Evolutionary conservation across 352 stramenopile genomes (phyloP), one percentile per base, ranked within the genome.

Genomic region (Poterioochromonas sp.): DNA sequence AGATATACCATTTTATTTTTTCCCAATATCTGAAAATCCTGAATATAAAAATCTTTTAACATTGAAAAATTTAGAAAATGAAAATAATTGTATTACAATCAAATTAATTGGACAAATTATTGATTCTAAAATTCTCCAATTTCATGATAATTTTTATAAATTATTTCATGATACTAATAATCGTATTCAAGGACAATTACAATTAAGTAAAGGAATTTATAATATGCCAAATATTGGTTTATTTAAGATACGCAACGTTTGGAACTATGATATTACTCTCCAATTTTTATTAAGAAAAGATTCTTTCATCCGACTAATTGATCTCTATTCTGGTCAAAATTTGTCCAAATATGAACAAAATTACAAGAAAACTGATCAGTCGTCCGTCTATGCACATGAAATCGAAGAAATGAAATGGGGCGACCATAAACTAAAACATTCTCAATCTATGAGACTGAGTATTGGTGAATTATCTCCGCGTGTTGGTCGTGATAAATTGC

Each of bases 91-190:
- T 40, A 22, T 41, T 18, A 22, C 58, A 5, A 5, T 68, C 12
- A 5, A 18, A 22, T 18, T 68, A 5, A 68, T 18, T 22, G 58
- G 5, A 15, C 5, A 40, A 15, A 68, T 22, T 68, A 22, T 68
- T 35, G 58, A 68, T 40, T 22, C 58, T 35, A 35, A 68, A 18
- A 5, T 22, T 18, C 5, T 68, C 12, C 20, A 22, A 40, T 22
- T 68, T 35, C 58, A 68, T 40, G 5, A 5, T 18, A 68, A 22
- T 5, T 68, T 68, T 68, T 68, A 68, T 40, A 68, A 68, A 40
- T 18, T 68, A 35, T 22, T 68, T 22, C 5, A 5, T 18, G 5
- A 68, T 40, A 68, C 5, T 40, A 68, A 5, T 18, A 68, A 68
- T 18, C 29, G 58, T n/a, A n/a, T n/a, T 18, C 58, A 68, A 40